These are phyloP conservation scores for Nidula niveotomentosa DNA, from an alignment of 1,284 basidiomycete species.

Conservation along the genomic window DNA sequence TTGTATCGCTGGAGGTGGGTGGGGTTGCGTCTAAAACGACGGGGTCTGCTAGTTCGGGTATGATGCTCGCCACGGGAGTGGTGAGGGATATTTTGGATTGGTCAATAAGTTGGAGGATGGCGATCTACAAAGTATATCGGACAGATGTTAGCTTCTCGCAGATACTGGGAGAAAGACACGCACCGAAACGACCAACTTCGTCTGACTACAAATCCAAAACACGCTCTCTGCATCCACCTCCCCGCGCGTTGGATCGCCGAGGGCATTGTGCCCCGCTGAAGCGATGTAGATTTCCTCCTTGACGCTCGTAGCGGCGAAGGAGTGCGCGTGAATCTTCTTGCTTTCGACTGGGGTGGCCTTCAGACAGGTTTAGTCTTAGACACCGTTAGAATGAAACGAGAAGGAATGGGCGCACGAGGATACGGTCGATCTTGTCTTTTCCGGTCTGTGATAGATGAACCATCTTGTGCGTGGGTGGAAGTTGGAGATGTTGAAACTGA, in stretches of 20 bases:
- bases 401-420: background rate
- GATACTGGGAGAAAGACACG: constrained; percentile 2
- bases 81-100: constrained; percentile 23
- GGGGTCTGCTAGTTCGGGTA: constrained; percentile 26
- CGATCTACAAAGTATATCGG: constrained; percentile 17
- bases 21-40: constrained; percentile 14
- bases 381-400: background rate
- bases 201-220: constrained; percentile 15
- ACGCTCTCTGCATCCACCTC: constrained; percentile 24
- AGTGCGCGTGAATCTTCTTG: constrained; percentile 18
- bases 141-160: background rate
- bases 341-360: background rate
- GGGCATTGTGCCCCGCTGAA: constrained; percentile 17
- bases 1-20: background rate
- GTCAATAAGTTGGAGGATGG: constrained; percentile 27
- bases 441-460: background rate
- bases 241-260: constrained; percentile 21
- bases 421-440: background rate
- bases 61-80: constrained; percentile 19
- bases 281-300: constrained; percentile 26
- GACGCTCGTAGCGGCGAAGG: constrained; percentile 24
- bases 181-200: constrained; percentile 23
- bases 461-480: background rate
- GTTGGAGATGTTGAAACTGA: too few relatives aligned
- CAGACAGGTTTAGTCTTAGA: background rate